Base-by-base conservation (phyloP, 805 yeast genomes). In the Starmerella floris region DNA sequence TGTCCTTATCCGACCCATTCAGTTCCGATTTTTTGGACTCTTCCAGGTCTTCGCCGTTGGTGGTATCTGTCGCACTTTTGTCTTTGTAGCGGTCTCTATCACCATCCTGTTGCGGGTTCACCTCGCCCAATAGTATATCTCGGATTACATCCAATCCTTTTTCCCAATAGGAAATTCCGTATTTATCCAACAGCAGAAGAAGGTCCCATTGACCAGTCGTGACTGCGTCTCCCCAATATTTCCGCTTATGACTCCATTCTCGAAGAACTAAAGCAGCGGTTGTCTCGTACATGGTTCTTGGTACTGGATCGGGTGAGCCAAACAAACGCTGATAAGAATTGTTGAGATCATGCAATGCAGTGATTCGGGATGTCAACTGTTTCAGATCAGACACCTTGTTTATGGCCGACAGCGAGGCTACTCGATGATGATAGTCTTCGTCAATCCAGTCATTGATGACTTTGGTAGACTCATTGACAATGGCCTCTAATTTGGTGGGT, bases 121-220 rank as follows among this genome's bases (percentile, higher is more conserved):
- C n/a, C n/a, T 26, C 39, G 15, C 9, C 26, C 20, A 37, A 15
- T 1, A 47, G 35, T 1, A 22, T 19, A 13, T 39, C 38, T 6
- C 51, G 45, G 23, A 48, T 25, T 3, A 15, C n/a, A 4, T n/a
- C 33, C 9, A 48, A 27, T 2, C 44, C 37, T 3, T 23, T 20
- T 9, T 23, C 32, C 52, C 50, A 49, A 3, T 23, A 17, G 5
- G 35, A 31, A 10, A 40, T 42, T 15, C n/a, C 23, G 10, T 39
- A 33, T 3, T 31, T 15, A 20, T 49, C 50, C 41, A 49, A 34
- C 3, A 41, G 22, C 21, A 32, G 30, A 23, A 30, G 43, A 6
- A 49, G 25, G 9, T 41, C 45, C 23, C 41, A 44, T 13, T 40
- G 22, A 4, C 30, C 13, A 2, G 39, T 40, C 1, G 30, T 2